Evolutionary conservation across 1,284 basidiomycete species (phyloP).

Genomic region (Trametes hirsuta): DNA sequence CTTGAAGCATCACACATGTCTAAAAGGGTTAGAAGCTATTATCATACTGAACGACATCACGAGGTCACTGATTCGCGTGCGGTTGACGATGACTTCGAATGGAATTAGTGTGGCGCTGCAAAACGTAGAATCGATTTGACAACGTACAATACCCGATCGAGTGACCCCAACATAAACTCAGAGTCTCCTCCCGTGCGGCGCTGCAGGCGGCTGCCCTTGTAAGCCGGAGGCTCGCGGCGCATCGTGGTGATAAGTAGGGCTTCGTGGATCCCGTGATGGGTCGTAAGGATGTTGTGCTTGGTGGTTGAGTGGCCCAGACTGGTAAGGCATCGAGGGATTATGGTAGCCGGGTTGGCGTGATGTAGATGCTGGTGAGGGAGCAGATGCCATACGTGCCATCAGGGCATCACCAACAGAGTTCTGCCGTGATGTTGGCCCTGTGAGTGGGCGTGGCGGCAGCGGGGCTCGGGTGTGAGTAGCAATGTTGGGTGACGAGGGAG

Average conservation of each 20-base stretch:
- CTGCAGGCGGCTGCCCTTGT: background rate
- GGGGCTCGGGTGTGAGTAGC: background rate
- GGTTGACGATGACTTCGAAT: background rate
- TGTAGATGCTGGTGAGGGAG: background rate
- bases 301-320: conserved; percentile 1
- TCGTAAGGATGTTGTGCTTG: background rate
- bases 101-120: too few relatives aligned
- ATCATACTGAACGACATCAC: too few relatives aligned
- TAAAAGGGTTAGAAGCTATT: background rate
- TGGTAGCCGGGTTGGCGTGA: background rate
- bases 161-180: background rate
- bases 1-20: background rate
- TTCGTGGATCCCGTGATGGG: background rate
- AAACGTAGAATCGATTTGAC: background rate
- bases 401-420: conserved; percentile 10
- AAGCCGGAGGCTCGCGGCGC: background rate
- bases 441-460: background rate
- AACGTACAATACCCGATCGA: too few relatives aligned
- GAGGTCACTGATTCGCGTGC: too few relatives aligned
- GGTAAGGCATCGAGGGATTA: conserved; percentile 1
- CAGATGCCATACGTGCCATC: conserved; percentile 15
- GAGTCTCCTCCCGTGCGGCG: background rate
- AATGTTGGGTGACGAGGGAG: background rate
- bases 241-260: background rate
- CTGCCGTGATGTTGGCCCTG: background rate